phyloP scores from a whole-genome alignment of 441 rosid species.

The Syzygium malaccense region DNA sequence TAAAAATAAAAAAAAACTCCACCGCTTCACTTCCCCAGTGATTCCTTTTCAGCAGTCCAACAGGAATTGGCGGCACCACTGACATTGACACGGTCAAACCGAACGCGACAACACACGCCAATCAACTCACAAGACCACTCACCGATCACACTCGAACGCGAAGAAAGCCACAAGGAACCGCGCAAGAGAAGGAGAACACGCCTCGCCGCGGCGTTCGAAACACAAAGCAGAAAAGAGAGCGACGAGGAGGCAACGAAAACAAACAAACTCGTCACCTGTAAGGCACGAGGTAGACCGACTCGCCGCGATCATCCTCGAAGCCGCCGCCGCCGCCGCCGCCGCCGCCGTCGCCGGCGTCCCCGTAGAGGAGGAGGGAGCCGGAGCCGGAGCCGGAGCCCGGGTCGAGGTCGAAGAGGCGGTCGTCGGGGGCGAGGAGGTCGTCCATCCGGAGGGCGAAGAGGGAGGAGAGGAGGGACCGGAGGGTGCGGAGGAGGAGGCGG shows the following conservation, averaged over 20 bases:
- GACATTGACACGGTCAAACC: neutral
- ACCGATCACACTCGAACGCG: neutral
- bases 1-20: neutral
- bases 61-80: neutral
- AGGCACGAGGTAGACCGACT: neutral
- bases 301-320: constrained; percentile 7
- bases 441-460: constrained; percentile 22
- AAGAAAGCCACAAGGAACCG: neutral
- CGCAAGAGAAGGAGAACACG: neutral
- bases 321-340: constrained; percentile 9
- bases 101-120: neutral
- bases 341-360: constrained; percentile 7
- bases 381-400: constrained; percentile 15
- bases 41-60: neutral
- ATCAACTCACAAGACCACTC: neutral
- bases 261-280: neutral
- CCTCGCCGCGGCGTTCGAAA: neutral
- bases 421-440: constrained; percentile 21
- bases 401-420: constrained; percentile 18
- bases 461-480: constrained; percentile 18
- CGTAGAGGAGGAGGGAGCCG: constrained; percentile 5
- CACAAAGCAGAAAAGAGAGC: neutral
- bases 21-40: neutral
- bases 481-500: constrained; percentile 21
- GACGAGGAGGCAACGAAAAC: neutral